Evolutionary conservation across 1,139 yeast genomes (phyloP).

Genomic region (Barnettozyma hawaiiensis): DNA sequence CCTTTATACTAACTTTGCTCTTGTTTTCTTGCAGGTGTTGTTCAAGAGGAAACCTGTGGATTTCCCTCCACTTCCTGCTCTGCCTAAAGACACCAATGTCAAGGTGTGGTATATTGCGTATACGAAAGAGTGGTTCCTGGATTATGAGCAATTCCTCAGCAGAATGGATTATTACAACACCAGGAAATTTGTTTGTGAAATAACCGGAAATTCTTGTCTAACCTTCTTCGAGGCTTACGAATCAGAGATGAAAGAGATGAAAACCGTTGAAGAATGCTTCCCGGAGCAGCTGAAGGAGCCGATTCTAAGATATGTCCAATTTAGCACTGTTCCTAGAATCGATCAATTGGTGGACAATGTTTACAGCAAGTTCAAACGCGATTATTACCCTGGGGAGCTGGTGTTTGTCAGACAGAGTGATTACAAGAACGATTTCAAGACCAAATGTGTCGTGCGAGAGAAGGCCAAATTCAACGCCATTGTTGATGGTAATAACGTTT

Average conservation of each 20-base stretch:
- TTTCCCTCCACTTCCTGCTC: constrained; percentile 47
- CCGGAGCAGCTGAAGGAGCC: constrained; percentile 94
- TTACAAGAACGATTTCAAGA: constrained; percentile 29
- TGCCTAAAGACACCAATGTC: constrained; percentile 48
- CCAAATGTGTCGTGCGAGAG: constrained; percentile 53
- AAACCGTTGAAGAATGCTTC: constrained; percentile 70
- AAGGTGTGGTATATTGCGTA: constrained; percentile 75
- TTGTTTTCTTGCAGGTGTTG: constrained; percentile 45
- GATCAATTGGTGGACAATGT: constrained; percentile 87
- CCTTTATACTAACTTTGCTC: neutral
- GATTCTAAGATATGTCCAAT: constrained; percentile 75
- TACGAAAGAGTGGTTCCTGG: constrained; percentile 82
- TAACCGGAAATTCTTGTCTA: constrained; percentile 88
- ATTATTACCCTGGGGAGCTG: constrained; percentile 87
- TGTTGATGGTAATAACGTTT: constrained; percentile 35
- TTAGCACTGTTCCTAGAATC: constrained; percentile 75
- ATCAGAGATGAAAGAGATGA: constrained; percentile 65
- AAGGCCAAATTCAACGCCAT: constrained; percentile 47
- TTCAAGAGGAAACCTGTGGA: constrained; percentile 68
- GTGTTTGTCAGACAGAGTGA: constrained; percentile 49
- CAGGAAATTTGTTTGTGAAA: constrained; percentile 87
- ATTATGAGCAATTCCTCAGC: constrained; percentile 67
- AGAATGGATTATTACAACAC: constrained; percentile 67
- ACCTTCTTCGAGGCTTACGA: constrained; percentile 85
- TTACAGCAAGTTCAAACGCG: constrained; percentile 66